Percentiles rank a stretch among this genome's conserved stretches.
Conservation (phyloP, 2,329 filamentous ascomycete genomes). For the Bisporella sp. region DNA sequence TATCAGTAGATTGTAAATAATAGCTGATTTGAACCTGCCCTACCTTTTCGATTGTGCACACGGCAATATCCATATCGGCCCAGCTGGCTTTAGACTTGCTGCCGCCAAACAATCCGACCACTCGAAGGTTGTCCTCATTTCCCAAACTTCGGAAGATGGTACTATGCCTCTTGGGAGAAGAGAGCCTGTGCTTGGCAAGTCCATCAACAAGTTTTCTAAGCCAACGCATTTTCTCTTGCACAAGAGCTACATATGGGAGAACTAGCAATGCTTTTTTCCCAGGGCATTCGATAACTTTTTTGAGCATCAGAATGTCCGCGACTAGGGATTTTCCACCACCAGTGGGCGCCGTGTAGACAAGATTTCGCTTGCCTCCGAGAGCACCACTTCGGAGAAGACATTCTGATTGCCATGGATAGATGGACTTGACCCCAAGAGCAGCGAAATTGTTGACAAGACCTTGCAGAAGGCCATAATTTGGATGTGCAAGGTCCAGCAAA, state of each 20-base stretch:
- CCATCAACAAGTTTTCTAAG: conserved; percentile 59
- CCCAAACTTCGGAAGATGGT: conserved; percentile 47
- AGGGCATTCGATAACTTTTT: conserved; percentile 56
- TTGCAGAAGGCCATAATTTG: conserved; percentile 54
- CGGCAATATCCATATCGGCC: conserved; percentile 69
- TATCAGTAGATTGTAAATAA: too few relatives aligned
- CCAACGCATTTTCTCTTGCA: conserved; percentile 75
- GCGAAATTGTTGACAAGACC: conserved; percentile 58
- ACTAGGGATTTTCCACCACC: conserved; percentile 74
- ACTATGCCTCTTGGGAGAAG: conserved; percentile 15
- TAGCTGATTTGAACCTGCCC: too few relatives aligned
- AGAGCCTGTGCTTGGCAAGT: conserved; percentile 32
- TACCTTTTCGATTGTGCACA: conserved; percentile 76
- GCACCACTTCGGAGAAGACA: conserved; percentile 64
- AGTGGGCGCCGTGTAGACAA: conserved; percentile 75
- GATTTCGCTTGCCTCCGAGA: conserved; percentile 56
- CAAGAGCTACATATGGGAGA: conserved; percentile 70
- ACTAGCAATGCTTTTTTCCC: conserved; percentile 64
- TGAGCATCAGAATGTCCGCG: conserved; percentile 66
- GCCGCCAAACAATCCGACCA: conserved; percentile 70
- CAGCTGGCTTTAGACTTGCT: conserved; percentile 60
- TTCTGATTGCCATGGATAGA: conserved; percentile 75
- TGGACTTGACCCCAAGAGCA: conserved; percentile 59
- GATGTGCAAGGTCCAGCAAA: conserved; percentile 54
- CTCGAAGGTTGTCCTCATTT: conserved; percentile 52